A percentile compares a stretch with the other conserved stretches of the same genome.
phyloP scores from a whole-genome alignment of 164 flowering plant genomes.

The Platanus orientalis region DNA sequence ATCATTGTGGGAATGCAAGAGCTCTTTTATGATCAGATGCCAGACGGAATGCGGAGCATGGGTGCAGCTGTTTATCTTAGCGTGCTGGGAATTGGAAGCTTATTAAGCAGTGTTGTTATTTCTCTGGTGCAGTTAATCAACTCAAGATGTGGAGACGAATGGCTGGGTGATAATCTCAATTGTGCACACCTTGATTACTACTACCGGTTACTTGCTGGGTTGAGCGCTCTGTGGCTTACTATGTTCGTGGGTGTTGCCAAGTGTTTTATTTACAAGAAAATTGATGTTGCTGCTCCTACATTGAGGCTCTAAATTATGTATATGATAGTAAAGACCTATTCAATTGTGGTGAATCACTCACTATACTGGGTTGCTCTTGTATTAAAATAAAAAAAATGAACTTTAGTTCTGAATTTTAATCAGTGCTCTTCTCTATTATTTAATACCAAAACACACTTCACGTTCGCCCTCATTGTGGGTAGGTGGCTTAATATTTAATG shows the following conservation, averaged over 20 bases:
- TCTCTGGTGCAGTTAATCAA: constrained; percentile 29
- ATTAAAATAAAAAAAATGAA: no score
- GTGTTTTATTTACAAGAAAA: constrained; percentile 36
- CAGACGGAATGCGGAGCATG: constrained; percentile 40
- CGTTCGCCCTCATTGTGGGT: no score
- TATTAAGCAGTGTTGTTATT: constrained; percentile 34
- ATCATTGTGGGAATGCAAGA: constrained; percentile 42
- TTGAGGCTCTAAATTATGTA: no score
- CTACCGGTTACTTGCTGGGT: constrained; percentile 41
- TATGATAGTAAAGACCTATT: no score
- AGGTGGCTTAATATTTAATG: no score
- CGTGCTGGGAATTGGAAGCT: constrained; percentile 37
- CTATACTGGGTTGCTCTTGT: no score
- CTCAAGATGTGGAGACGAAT: constrained; percentile 24
- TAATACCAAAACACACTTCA: no score
- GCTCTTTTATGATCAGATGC: constrained; percentile 50
- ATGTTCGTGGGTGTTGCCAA: constrained; percentile 28
- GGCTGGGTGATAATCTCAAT: constrained; percentile 45
- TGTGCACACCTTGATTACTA: constrained; percentile 34
- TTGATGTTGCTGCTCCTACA: constrained; percentile 10
- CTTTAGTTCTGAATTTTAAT: no score
- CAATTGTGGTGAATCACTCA: no score
- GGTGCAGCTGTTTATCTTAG: constrained; percentile 38
- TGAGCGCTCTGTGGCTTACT: constrained; percentile 28
- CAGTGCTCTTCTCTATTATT: no score